Evolutionary conservation across 768 basidiomycete species (phyloP).

Genomic region (Sarcodon sp.): DNA sequence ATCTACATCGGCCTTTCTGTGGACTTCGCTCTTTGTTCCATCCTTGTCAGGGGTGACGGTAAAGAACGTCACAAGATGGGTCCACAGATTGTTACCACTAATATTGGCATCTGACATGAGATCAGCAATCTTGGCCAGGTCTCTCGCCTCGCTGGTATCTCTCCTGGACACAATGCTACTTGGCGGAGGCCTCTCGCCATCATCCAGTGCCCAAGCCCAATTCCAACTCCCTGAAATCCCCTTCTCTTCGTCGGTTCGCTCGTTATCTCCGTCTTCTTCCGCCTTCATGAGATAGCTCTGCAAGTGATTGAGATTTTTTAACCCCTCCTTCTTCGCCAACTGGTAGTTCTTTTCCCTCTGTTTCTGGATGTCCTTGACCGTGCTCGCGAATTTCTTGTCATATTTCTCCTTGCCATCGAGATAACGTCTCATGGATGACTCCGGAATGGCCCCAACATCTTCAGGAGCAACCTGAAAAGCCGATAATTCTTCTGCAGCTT

Average conservation of each 20-base stretch:
- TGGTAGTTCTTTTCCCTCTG: slow-evolving; percentile 53
- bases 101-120: slow-evolving; percentile 42
- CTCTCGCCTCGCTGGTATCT: slow-evolving; percentile 71
- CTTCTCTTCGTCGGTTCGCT: slow-evolving; percentile 12
- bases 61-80: slow-evolving; percentile 49
- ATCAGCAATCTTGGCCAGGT: slow-evolving; percentile 65
- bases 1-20: no score
- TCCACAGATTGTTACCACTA: slow-evolving; percentile 67
- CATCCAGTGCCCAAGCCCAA: slow-evolving; percentile 81
- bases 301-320: slow-evolving; percentile 37
- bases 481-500: slow-evolving; percentile 50
- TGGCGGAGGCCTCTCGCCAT: slow-evolving; percentile 75
- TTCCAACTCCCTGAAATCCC: slow-evolving; percentile 46
- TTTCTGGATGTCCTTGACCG: slow-evolving; percentile 47
- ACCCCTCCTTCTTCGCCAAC: slow-evolving; percentile 48
- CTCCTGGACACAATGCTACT: slow-evolving; percentile 84
- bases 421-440: slow-evolving; percentile 67
- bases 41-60: slow-evolving; percentile 34
- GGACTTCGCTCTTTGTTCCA: no score
- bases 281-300: slow-evolving; percentile 19
- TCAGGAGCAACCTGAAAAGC: slow-evolving; percentile 55
- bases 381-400: slow-evolving; percentile 53
- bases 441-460: slow-evolving; percentile 63
- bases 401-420: slow-evolving; percentile 44
- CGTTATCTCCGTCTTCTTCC: slow-evolving; percentile 9